Evolutionary conservation across 208 protist genomes (phyloP), one percentile per base, ranked within the genome.

Genomic region (Lotmaria passim): DNA sequence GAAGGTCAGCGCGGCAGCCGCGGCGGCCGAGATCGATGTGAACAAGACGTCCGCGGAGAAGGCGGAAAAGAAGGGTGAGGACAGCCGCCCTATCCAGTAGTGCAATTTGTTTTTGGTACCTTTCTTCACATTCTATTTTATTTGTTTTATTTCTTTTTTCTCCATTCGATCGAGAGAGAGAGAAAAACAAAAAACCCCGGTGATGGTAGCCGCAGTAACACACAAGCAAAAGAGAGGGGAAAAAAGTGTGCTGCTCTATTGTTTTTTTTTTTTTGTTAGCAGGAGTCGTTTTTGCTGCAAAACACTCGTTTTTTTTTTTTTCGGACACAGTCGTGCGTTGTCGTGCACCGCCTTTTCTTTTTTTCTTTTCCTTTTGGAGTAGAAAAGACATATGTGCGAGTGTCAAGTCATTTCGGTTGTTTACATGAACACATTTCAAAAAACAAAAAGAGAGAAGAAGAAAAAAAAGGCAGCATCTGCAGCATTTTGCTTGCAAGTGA

Each of bases 1-100:
- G 73, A 51, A 73, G 47, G 53, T 89, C 66, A 63, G 76, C 38
- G 41, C 65, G 38, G 74, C 64, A 33, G 73, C 73, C 17, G 66
- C 73, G 4, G 71, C 62, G 43, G 56, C 57, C 24, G 55, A 77
- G 48, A 65, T 69, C 21, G 57, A 70, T 47, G 28, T 66, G 7
- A 44, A 57, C 19, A 58, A 57, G 30, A 34, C 60, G 28, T 19
- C 55, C 11, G 26, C n/a, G 36, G 63, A 36, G 36, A 60, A 60
- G 34, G 8, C 10, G 15, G 39, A 43, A 39, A 46, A 34, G 38
- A 19, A 10, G 19, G 33, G n/a, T 11, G 46, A 36, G 34, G 63
- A 51, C 14, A 33, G 39, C 15, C 38, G 10, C 8, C 36, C 63
- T 1, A 46, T 60, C 51, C 10, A 69, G 41, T 60, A 60, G 39